A percentile compares a stretch with the other conserved stretches of the same genome.
These are phyloP conservation scores for Breynia disticha DNA, from an alignment of 441 rosid species.

Conservation along the genomic window DNA sequence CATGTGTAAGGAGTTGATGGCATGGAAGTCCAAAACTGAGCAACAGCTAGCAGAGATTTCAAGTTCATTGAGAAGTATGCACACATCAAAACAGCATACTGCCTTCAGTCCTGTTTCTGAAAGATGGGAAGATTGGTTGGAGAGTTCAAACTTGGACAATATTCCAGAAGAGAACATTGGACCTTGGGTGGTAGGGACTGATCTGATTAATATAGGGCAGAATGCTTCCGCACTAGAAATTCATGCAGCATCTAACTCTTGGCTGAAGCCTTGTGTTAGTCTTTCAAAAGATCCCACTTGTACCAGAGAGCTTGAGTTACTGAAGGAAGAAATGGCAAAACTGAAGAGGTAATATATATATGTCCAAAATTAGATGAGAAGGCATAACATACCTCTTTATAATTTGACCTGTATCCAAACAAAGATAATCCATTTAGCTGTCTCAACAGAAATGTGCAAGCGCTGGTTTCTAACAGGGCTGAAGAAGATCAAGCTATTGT, in stretches of 20 bases:
- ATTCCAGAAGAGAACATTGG: conserved; percentile 44
- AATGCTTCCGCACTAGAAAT: conserved; percentile 29
- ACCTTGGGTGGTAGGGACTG: conserved; percentile 45
- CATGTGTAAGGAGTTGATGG: conserved; percentile 42
- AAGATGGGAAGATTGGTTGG: conserved; percentile 73
- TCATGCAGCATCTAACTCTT: conserved; percentile 25
- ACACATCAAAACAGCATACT: conserved; percentile 41
- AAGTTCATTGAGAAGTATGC: conserved; percentile 44
- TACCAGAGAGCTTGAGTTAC: conserved; percentile 39
- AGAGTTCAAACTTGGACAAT: conserved; percentile 52
- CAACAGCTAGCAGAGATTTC: conserved; percentile 59
- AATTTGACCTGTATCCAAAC: not conserved
- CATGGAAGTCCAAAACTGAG: conserved; percentile 63
- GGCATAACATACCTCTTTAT: not conserved
- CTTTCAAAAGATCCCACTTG: conserved; percentile 26
- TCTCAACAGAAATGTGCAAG: conserved; percentile 41
- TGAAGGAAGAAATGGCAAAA: conserved; percentile 48
- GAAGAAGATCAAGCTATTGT: conserved; percentile 45
- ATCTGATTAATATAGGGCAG: conserved; percentile 32
- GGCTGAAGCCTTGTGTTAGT: conserved; percentile 34
- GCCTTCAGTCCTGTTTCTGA: conserved; percentile 51
- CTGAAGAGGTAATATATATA: conserved; percentile 44
- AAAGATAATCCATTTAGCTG: not conserved
- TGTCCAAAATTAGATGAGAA: not conserved
- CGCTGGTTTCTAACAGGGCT: conserved; percentile 32